Percentiles rank a stretch among this genome's conserved stretches.
These are phyloP conservation scores for Pseudocercospora pini-densiflorae DNA, from an alignment of 2,329 filamentous ascomycete species.

Conservation along the genomic window DNA sequence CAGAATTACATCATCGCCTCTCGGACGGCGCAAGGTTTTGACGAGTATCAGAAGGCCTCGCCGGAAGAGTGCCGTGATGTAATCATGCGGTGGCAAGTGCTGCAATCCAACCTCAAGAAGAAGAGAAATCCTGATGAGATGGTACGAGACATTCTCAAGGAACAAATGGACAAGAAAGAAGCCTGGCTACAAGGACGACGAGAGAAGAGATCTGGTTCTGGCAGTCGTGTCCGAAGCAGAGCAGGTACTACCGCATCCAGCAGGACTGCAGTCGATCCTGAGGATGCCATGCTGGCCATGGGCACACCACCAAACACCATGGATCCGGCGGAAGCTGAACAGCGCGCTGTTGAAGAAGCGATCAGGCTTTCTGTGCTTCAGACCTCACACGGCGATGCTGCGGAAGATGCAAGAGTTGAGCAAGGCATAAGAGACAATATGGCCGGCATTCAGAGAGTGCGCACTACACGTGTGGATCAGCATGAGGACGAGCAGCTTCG, in stretches of 20 bases:
- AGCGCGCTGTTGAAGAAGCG: constrained; percentile 70
- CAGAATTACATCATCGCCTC: constrained; percentile 81
- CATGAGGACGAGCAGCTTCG: constrained; percentile 51
- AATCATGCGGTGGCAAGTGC: constrained; percentile 66
- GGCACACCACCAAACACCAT: constrained; percentile 20
- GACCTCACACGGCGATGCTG: constrained; percentile 70
- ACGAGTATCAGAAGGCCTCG: constrained; percentile 62
- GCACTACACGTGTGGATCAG: constrained; percentile 40
- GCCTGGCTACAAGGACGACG: constrained; percentile 20
- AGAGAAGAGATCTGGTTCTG: constrained; percentile 21
- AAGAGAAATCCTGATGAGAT: constrained; percentile 62
- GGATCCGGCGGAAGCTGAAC: constrained; percentile 45
- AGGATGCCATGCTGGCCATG: constrained; percentile 23
- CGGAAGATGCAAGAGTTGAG: constrained; percentile 74
- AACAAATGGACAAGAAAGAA: constrained; percentile 40
- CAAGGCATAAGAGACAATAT: constrained; percentile 75
- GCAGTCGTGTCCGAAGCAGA: constrained; percentile 13
- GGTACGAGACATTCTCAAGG: constrained; percentile 48
- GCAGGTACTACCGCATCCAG: constrained; percentile 9
- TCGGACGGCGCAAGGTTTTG: constrained; percentile 74
- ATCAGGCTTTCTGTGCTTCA: constrained; percentile 71
- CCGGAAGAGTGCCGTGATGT: constrained; percentile 67
- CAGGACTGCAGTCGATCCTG: constrained; percentile 19
- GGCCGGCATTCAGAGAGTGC: constrained; percentile 55
- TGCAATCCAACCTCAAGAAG: constrained; percentile 63